Evolutionary conservation across 116 monocot species (phyloP).

Genomic region (Cymodocea nodosa): DNA sequence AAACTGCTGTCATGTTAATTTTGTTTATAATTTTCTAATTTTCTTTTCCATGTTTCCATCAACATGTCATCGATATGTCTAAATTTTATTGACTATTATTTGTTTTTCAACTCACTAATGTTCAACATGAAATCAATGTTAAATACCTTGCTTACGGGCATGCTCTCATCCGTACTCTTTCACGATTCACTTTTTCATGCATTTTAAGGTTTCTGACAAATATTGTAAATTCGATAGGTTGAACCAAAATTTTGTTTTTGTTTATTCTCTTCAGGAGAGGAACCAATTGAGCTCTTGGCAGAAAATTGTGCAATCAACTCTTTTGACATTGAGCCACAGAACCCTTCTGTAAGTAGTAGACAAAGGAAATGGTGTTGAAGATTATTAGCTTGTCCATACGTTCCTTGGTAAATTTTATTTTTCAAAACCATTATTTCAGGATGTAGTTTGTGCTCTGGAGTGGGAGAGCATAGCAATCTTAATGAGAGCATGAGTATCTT

Average conservation of each 20-base stretch:
- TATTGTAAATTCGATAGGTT: background rate
- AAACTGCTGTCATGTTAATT: too few species aligned
- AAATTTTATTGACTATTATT: too few species aligned
- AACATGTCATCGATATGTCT: too few species aligned
- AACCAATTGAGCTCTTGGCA: constrained; percentile 43
- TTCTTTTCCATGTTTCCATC: too few species aligned
- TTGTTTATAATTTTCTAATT: too few species aligned
- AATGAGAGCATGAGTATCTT: constrained; percentile 33
- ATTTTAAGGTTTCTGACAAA: background rate
- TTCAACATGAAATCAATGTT: background rate
- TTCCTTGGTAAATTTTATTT: background rate
- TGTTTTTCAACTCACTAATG: too few species aligned
- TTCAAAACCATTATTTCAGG: constrained; percentile 26
- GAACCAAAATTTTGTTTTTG: background rate
- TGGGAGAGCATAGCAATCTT: constrained; percentile 88
- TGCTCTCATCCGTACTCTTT: background rate
- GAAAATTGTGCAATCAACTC: constrained; percentile 91
- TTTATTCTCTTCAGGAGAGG: constrained; percentile 36
- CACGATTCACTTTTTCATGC: background rate
- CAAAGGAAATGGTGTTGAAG: background rate
- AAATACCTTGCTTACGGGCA: background rate
- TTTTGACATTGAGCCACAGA: constrained; percentile 84
- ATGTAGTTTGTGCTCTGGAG: constrained; percentile 62
- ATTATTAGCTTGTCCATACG: background rate
- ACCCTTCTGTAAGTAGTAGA: constrained; percentile 63